phyloP scores from a whole-genome alignment of 1,284 basidiomycete genomes.

The Ustilago bromivora region DNA sequence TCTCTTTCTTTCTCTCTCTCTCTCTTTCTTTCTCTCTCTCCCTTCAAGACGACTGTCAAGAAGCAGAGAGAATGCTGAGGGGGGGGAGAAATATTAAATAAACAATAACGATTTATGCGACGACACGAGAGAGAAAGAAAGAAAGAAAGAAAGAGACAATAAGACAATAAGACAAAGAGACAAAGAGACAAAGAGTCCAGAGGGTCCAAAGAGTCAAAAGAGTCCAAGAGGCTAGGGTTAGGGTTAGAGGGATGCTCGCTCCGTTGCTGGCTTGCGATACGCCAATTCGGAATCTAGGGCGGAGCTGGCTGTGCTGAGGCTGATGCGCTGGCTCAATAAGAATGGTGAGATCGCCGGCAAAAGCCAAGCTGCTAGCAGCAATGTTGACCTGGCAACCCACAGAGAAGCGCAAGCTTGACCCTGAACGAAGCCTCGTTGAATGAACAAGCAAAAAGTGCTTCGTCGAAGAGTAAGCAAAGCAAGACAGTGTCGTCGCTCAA shows the following conservation, averaged over 20 bases:
- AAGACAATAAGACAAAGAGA: no score
- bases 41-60: no score
- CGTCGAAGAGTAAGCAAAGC: background rate
- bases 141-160: background rate
- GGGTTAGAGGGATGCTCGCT: no score
- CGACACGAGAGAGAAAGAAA: background rate
- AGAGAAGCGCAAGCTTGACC: background rate
- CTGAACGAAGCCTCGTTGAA: slow-evolving; percentile 1
- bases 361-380: background rate
- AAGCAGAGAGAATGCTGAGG: background rate
- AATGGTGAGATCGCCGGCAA: background rate
- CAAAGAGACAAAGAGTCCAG: no score
- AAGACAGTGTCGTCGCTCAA: slow-evolving; percentile 12
- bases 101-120: background rate
- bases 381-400: background rate
- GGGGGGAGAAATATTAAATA: background rate
- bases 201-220: no score
- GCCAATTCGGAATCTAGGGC: background rate
- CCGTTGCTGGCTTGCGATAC: no score
- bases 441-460: background rate
- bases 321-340: background rate
- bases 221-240: no score
- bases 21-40: no score
- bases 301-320: background rate
- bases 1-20: no score